Evolutionary conservation across 1,284 basidiomycete genomes (phyloP), one percentile per base, ranked within the genome.

Genomic region (Puccinia coronata): DNA sequence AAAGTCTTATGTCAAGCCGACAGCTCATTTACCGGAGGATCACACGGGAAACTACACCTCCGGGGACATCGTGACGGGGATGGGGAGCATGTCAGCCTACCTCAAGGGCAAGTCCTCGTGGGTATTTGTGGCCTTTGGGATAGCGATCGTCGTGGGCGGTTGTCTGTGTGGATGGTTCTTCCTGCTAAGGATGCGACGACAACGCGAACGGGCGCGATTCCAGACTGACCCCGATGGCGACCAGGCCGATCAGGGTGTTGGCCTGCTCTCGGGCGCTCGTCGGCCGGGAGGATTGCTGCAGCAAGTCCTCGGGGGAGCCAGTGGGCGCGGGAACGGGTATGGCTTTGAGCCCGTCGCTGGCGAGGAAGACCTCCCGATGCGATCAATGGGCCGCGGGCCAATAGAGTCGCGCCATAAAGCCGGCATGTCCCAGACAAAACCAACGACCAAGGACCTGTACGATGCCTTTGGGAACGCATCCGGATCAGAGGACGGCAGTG

Each of bases 21-120:
- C 96, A 0, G 91, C 89, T 9, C 91, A 92, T 83, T 90, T 99
- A 3, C 96, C 96, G 1, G 90, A 88, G 12, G 92, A 98, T 86
- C 96, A 97, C 85, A 93, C 86, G n/a, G 84, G 86, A 28, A 87
- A 86, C 31, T 84, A 0, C 82, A 83, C 51, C 82, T 76, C 34
- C 80, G 82, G 73, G 23, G 69, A 82, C 82, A 16, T 74, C 49
- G 72, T 83, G 41, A 55, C 82, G 55, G 39, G 79, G 57, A 34
- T 82, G 25, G 69, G 78, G 43, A 73, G 82, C 31, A 43, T 69
- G 53, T 72, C 72, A 49, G 36, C 31, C 41, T 83, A 82, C 18
- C 72, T 80, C 28, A 80, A 55, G 36, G 80, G 82, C 20, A 83
- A 82, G 43, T 82, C 63, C 23, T n/a, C 36, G 23, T 75, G 71